A percentile compares a stretch with the other conserved stretches of the same genome.
Evolutionary conservation across 106 monocot species (phyloP).

Genomic region (Dendrobium huoshanense): DNA sequence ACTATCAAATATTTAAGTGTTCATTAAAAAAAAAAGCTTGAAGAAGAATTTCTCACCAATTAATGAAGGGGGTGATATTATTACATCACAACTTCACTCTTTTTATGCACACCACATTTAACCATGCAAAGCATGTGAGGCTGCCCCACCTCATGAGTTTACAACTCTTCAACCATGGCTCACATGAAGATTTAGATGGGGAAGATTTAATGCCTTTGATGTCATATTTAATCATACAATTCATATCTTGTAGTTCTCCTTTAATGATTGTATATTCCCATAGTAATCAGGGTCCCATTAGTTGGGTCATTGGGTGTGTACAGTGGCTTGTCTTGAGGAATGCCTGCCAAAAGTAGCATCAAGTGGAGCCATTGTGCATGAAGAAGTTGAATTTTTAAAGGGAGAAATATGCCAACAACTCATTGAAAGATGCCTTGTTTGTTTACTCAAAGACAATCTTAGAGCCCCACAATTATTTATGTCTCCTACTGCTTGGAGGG

Average conservation of each 20-base stretch:
- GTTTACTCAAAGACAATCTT: background rate
- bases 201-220: background rate
- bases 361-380: background rate
- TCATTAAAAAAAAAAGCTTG: too few species aligned
- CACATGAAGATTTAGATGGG: background rate
- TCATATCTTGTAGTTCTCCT: background rate
- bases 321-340: slow-evolving; percentile 6
- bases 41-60: too few species aligned
- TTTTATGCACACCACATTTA: too few species aligned
- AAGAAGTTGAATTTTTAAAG: background rate
- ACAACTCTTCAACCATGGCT: background rate
- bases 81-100: too few species aligned
- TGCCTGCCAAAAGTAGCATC: background rate
- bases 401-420: background rate
- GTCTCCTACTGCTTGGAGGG: background rate
- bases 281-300: background rate
- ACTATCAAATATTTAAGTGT: too few species aligned
- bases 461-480: background rate
- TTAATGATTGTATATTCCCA: background rate
- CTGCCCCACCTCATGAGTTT: background rate
- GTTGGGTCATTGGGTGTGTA: background rate
- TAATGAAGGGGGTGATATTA: too few species aligned
- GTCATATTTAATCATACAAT: background rate
- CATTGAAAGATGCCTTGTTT: background rate
- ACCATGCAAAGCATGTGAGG: background rate